Base-by-base conservation (phyloP, 495 filamentous ascomycete genomes). In the Glarea lozoyensis region DNA sequence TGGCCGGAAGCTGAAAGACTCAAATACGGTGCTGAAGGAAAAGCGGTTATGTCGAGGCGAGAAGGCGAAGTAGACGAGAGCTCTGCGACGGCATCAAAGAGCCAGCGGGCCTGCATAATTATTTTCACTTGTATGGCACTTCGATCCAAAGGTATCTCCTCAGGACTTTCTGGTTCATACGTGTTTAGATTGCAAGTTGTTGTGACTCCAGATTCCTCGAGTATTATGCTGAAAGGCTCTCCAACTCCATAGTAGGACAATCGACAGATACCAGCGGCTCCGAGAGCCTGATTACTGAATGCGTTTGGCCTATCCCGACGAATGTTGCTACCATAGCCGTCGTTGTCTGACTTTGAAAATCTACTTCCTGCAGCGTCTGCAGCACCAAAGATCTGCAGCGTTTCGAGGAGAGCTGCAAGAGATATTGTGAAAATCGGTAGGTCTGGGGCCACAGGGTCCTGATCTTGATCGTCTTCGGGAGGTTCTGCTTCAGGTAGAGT, bases 171-270 rank as follows among this genome's bases (percentile, higher is more conserved):
- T 20, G 87, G 74, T 37, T 88, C 78, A 57, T 94, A 98, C 5
- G 92, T 95, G n/a, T 78, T 82, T 23, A 98, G 70, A 40, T 92
- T 82, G 70, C 90, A 96, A 17, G 81, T 92, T 4, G 92, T 97
- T 19, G 82, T 87, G 30, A 94, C 78, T n/a, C 81, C 82, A 0
- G 78, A 65, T 63, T 96, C 92, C 50, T 86, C 78, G 21, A 98
- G 68, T 40, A 85, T 80, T 52, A 90, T 75, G 64, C 76, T 78
- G 43, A 98, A 73, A 1, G 88, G 83, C 1, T 75, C 74, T 19
- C 92, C 92, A 10, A 76, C 59, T 25, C 70, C 68, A 25, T 67
- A 57, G 62, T 97, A 96, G 45, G 77, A 75, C 23, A 98, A 66
- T 30, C 79, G 82, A 56, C 92, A 96, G 15, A 88, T 80, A 18